A percentile compares a stretch with the other conserved stretches of the same genome.
These are phyloP conservation scores for Solanum neorickii DNA, from an alignment of 257 asterid genomes.

Conservation along the genomic window DNA sequence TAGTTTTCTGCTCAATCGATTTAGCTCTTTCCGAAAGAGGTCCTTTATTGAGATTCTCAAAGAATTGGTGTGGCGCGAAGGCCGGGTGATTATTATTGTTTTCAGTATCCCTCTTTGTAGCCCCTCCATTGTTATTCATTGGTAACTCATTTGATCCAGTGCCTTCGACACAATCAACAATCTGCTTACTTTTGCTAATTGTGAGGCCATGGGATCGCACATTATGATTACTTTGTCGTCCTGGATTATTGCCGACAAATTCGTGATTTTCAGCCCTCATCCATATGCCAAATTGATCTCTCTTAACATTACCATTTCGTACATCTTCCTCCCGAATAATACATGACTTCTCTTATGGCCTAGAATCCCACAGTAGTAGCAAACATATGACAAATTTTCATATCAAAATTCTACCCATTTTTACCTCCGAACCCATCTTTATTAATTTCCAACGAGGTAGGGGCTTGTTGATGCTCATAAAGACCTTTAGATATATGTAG, in stretches of 20 bases:
- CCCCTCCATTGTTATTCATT: background rate
- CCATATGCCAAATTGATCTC: background rate
- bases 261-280: background rate
- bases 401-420: background rate
- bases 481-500: no score
- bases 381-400: background rate
- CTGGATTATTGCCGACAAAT: no score
- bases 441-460: no score
- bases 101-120: background rate
- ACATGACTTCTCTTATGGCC: background rate
- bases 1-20: background rate
- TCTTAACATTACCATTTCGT: no score
- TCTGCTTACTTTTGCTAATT: background rate
- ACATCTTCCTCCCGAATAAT: background rate
- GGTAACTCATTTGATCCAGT: background rate
- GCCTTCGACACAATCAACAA: background rate
- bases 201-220: background rate
- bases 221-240: background rate
- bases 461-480: no score
- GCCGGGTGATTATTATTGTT: background rate
- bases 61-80: background rate
- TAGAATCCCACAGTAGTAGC: background rate
- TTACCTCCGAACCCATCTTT: background rate
- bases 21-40: background rate
- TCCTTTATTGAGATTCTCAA: background rate